Conservation (phyloP, 352 stramenopile genomes). For the Pythium aphanidermatum region DNA sequence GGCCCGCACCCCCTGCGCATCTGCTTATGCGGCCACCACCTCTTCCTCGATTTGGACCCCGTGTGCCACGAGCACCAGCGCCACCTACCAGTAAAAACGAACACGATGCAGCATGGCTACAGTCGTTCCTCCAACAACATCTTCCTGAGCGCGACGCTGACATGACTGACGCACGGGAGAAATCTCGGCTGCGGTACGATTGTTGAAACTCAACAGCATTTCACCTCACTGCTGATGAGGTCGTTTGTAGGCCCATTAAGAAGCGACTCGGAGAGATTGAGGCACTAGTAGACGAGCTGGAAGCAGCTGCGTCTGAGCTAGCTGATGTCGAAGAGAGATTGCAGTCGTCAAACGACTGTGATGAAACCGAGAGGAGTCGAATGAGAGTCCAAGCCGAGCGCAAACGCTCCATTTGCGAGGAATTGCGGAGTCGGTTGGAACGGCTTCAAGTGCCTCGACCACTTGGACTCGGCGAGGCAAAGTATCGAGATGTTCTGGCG, state of each 20-base stretch:
- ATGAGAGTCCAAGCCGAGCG: constrained; percentile 15
- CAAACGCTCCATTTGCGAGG: constrained; percentile 15
- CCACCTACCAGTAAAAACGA: too few relatives aligned
- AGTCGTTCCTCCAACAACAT: too few relatives aligned
- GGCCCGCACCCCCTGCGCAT: too few relatives aligned
- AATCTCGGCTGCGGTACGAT: too few relatives aligned
- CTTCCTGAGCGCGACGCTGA: too few relatives aligned
- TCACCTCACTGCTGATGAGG: too few relatives aligned
- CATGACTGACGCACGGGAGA: too few relatives aligned
- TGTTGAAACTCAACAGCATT: too few relatives aligned
- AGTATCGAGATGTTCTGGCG: constrained; percentile 2
- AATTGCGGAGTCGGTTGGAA: constrained; percentile 18
- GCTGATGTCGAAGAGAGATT: constrained; percentile 14
- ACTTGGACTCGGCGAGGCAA: constrained; percentile 7
- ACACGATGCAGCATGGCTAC: too few relatives aligned
- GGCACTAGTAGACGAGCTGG: constrained; percentile 13
- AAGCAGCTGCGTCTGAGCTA: constrained; percentile 11
- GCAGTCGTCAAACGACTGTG: too few relatives aligned
- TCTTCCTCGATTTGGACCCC: too few relatives aligned
- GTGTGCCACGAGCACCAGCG: not conserved
- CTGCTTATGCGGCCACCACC: too few relatives aligned
- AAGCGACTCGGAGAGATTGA: constrained; percentile 7
- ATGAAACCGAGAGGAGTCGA: not conserved
- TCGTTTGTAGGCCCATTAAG: constrained; percentile 3
- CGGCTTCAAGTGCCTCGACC: constrained; percentile 4